Evolutionary conservation across 31 red algal species (phyloP).

Genomic region (Endocladia muricata): DNA sequence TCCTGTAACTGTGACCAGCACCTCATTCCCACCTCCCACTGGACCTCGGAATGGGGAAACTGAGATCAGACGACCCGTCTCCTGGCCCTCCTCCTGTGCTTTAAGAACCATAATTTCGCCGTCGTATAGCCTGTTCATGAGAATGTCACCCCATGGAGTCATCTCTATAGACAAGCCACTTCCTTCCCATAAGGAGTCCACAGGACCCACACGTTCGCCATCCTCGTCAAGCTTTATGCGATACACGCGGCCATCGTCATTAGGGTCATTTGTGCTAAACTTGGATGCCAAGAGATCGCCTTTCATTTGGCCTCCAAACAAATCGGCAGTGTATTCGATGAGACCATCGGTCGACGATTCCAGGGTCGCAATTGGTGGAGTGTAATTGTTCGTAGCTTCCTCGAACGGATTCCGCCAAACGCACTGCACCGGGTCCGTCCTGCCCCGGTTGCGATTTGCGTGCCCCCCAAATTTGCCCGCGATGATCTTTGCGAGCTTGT

Average conservation of each 20-base stretch:
- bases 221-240: slow-evolving; percentile 31
- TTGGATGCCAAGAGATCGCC: slow-evolving; percentile 53
- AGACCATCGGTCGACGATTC: slow-evolving; percentile 62
- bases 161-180: slow-evolving; percentile 57
- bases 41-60: slow-evolving; percentile 54
- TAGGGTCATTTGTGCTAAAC: slow-evolving; percentile 38
- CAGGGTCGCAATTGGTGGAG: slow-evolving; percentile 39
- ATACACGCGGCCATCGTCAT: slow-evolving; percentile 40
- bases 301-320: slow-evolving; percentile 46
- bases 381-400: slow-evolving; percentile 20
- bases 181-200: slow-evolving; percentile 29
- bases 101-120: slow-evolving; percentile 35
- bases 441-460: slow-evolving; percentile 51
- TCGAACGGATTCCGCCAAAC: slow-evolving; percentile 33
- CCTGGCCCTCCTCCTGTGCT: slow-evolving; percentile 22
- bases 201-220: neutral
- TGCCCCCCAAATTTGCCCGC: slow-evolving; percentile 45
- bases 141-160: slow-evolving; percentile 43
- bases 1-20: slow-evolving; percentile 32
- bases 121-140: slow-evolving; percentile 53
- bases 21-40: slow-evolving; percentile 37
- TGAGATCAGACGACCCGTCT: slow-evolving; percentile 13
- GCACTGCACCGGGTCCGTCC: slow-evolving; percentile 54
- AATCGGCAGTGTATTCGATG: slow-evolving; percentile 52
- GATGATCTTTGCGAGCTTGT: slow-evolving; percentile 37